A percentile compares a stretch with the other conserved stretches of the same genome.
phyloP scores from a whole-genome alignment of 257 asterid genomes.

The Nyctanthes arbortristis region DNA sequence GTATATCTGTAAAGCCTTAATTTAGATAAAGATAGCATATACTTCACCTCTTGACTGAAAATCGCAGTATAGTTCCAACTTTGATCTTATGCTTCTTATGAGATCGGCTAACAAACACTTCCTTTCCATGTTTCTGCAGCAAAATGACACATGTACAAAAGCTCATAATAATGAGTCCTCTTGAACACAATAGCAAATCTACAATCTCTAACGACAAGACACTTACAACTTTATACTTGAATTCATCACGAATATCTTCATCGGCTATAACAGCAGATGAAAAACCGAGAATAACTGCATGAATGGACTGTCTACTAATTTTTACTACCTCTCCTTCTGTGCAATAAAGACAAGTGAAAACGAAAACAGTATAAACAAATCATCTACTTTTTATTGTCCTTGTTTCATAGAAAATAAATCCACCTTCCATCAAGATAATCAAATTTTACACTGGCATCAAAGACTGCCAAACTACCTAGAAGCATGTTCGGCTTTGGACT shows the following conservation, averaged over 20 bases:
- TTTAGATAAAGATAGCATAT: background rate
- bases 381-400: background rate
- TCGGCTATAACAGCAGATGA: slow-evolving; percentile 58
- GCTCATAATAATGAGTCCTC: background rate
- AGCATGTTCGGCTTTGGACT: slow-evolving; percentile 67
- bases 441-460: background rate
- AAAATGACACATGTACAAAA: slow-evolving; percentile 17
- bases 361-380: background rate
- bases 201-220: slow-evolving; percentile 15
- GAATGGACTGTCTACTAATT: slow-evolving; percentile 56
- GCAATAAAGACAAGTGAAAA: slow-evolving; percentile 3
- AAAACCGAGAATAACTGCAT: slow-evolving; percentile 77
- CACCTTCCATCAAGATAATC: background rate
- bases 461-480: slow-evolving; percentile 44
- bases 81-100: slow-evolving; percentile 62
- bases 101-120: slow-evolving; percentile 48
- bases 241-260: slow-evolving; percentile 67
- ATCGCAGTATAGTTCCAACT: slow-evolving; percentile 70
- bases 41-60: slow-evolving; percentile 62
- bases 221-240: slow-evolving; percentile 63
- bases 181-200: background rate
- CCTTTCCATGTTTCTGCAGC: slow-evolving; percentile 63
- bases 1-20: background rate
- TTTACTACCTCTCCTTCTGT: slow-evolving; percentile 88
- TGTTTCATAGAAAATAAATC: background rate